These are phyloP conservation scores for Amorphotheca resinae DNA, from an alignment of 495 filamentous ascomycete genomes.

Conservation along the genomic window DNA sequence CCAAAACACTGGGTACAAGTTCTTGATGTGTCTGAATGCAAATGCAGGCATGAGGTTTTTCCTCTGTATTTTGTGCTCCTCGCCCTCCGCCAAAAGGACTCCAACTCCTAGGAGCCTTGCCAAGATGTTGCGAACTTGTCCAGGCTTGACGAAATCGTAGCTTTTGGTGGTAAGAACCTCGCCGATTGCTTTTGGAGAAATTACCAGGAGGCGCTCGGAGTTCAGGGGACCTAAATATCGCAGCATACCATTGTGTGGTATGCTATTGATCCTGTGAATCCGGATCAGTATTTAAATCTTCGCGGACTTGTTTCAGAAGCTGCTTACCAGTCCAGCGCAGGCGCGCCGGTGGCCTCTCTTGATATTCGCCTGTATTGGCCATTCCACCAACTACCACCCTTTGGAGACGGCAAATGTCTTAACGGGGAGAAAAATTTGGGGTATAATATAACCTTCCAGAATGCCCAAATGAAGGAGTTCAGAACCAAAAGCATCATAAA, in stretches of 20 bases:
- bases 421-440: conserved; percentile 64
- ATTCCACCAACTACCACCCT: conserved; percentile 28
- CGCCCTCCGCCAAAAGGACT: conserved; percentile 71
- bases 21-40: conserved; percentile 71
- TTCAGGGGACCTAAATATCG: conserved; percentile 60
- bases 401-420: conserved; percentile 46
- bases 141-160: conserved; percentile 73
- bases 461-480: conserved; percentile 17
- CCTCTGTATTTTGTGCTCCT: conserved; percentile 72
- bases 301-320: not conserved
- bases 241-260: conserved; percentile 86
- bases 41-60: conserved; percentile 78
- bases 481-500: conserved; percentile 15
- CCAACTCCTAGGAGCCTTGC: conserved; percentile 61
- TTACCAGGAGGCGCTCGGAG: conserved; percentile 54
- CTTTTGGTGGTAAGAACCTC: conserved; percentile 57
- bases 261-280: conserved; percentile 41
- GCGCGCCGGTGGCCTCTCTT: conserved; percentile 44
- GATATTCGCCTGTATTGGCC: conserved; percentile 47
- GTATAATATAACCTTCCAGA: conserved; percentile 50
- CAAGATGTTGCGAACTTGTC: conserved; percentile 38
- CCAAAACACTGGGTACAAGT: conserved; percentile 81
- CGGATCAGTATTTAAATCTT: conserved; percentile 8
- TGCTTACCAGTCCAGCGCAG: conserved; percentile 42
- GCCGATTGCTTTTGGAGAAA: conserved; percentile 49